These are phyloP conservation scores for Hypoxylon sp. DNA, from an alignment of 2,329 filamentous ascomycete genomes.

Conservation along the genomic window DNA sequence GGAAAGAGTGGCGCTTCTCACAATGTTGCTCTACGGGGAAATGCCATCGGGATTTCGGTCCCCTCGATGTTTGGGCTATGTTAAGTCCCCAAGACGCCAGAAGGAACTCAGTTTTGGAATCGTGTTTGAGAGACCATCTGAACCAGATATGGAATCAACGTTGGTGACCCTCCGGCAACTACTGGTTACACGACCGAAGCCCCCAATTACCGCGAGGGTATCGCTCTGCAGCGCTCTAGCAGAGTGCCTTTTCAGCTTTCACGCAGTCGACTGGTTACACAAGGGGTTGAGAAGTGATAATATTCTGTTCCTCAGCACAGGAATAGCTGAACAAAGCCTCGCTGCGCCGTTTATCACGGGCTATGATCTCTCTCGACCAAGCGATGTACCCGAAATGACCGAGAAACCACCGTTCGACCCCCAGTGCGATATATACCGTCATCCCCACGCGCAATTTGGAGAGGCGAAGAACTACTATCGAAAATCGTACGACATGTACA, in stretches of 20 bases:
- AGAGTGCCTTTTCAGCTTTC: conserved; percentile 52
- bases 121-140: conserved; percentile 22
- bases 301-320: conserved; percentile 61
- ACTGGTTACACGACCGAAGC: conserved; percentile 19
- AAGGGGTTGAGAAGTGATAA: conserved; percentile 66
- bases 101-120: conserved; percentile 18
- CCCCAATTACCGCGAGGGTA: conserved; percentile 18
- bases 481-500: conserved; percentile 65
- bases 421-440: conserved; percentile 60
- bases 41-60: conserved; percentile 20
- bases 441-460: conserved; percentile 53
- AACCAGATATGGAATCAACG: not conserved
- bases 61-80: conserved; percentile 34
- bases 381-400: conserved; percentile 59
- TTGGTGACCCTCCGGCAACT: conserved; percentile 25
- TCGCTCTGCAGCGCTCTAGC: conserved; percentile 26
- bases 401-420: conserved; percentile 58
- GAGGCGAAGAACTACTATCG: conserved; percentile 47
- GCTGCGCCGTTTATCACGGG: conserved; percentile 60
- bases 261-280: conserved; percentile 68
- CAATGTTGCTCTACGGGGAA: conserved; percentile 17
- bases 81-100: conserved; percentile 1
- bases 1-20: conserved; percentile 5
- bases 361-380: conserved; percentile 63
- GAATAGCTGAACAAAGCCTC: conserved; percentile 48